Evolutionary conservation across 1,284 basidiomycete species (phyloP), one percentile per base, ranked within the genome.

Genomic region (Wolfiporia cocos): DNA sequence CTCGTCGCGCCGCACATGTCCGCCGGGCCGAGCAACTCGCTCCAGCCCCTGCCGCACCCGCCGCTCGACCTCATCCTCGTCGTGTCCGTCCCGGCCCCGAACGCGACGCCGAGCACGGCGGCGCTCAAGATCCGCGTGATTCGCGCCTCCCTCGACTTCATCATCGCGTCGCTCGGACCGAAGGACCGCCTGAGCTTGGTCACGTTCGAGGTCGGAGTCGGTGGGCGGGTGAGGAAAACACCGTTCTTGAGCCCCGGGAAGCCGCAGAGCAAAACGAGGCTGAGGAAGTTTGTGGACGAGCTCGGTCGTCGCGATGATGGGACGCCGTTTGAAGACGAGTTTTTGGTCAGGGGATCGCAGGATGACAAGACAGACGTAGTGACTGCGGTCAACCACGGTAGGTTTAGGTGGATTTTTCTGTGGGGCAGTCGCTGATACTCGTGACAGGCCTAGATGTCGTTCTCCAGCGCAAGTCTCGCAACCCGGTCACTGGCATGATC

Each of bases 281-380:
- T 97, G 28, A 73, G 77, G 43, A 78, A 75, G 54, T 92, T 95
- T 58, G 73, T 96, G 28, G 81, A 88, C 36, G 79, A 81, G 51
- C 74, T 88, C 22, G 78, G 63, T 43, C 58, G 59, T 26, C 73
- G 63, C 57, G 69, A 55, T 7, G 70, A 70, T 9, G 59, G 48
- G 29, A 56, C 55, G 56, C 60, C 45, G 47, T 61, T 49, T 41
- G 68, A 76, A 39, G 86, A 90, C 55, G 83, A 85, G 57, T 94
- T 92, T 60, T 63, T 83, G 58, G 78, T 90, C n/a, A 69, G 80
- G 42, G 78, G 78, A 5, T 76, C 78, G 44, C 83, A 81, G 52
- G 92, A 96, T 18, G 92, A 95, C 63, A 87, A 90, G 63, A 89
- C 89, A 12, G 92, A 95, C 60, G 92, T 97, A n/a, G 90, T 95